Base-by-base conservation (phyloP, 2,329 filamentous ascomycete genomes). In the Biscogniauxia sp. region DNA sequence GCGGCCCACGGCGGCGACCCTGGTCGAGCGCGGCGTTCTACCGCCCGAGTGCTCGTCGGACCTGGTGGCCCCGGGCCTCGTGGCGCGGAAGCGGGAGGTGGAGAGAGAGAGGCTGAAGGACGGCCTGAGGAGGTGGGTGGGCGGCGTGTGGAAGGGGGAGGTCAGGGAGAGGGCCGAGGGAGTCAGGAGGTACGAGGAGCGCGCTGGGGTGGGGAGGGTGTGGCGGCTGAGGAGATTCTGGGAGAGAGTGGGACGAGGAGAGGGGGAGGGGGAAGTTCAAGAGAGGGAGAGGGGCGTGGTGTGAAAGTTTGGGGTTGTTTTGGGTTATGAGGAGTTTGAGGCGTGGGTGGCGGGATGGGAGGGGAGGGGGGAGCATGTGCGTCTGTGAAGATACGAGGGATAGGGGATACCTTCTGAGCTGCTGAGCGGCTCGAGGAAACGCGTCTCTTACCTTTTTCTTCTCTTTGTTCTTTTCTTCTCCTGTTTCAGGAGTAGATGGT, bases 41-140 rank as follows among this genome's bases (percentile, higher is more conserved):
- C 88, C 88, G 1, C 78, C 79, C 52, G 88, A 90, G 72, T 67
- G 65, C 89, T 86, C 69, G 83, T 85, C 15, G 59, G 71, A 66
- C 58, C 17, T 76, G 73, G 78, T 89, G 1, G 84, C 86, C 0
- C 87, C 87, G 0, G 82, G 79, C 0, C 75, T 91, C 37, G 83
- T 90, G n/a, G 86, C 85, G 26, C 80, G 81, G 64, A 84, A 84
- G 69, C 79, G 84, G 58, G 83, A 82, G 13, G 80, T 91, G 17
- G 88, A 91, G 75, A 82, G 83, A 66, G 87, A 91, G 75, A 80
- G 80, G 61, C 79, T 91, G 51, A 91, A 90, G 71, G 88, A 91
- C 68, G 81, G 81, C 17, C 73, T 92, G 62, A 76, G 88, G 45
- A 79, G 81, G 13, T 91, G 88, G 86, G 80, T 91, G 2, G 88